Percentiles rank a stretch among this genome's conserved stretches.
Conservation (phyloP, 495 filamentous ascomycete species). For the Pseudotulostoma volvatum region DNA sequence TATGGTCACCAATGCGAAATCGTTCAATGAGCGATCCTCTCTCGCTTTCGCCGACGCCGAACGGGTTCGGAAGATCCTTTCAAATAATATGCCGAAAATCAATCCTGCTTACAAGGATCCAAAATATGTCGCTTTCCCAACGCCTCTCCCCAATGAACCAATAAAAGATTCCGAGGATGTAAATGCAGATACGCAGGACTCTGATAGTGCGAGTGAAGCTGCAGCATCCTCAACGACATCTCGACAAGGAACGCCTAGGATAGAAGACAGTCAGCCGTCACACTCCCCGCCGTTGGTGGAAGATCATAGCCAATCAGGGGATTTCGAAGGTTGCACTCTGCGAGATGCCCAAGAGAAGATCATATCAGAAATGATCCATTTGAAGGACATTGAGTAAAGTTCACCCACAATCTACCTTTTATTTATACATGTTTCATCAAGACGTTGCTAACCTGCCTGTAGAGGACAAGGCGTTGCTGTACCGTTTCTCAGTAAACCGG, state of each 20-base stretch:
- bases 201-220: constrained; percentile 16
- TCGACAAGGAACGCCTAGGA: constrained; percentile 2
- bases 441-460: constrained; percentile 4
- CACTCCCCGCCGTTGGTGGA: constrained; percentile 14
- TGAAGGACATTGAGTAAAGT: constrained; percentile 45
- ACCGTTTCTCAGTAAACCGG: constrained; percentile 20
- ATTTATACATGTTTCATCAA: background rate
- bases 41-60: constrained; percentile 58
- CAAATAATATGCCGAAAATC: constrained; percentile 56
- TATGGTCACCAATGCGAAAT: constrained; percentile 60
- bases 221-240: constrained; percentile 10
- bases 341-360: constrained; percentile 74
- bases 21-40: constrained; percentile 48
- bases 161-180: constrained; percentile 17
- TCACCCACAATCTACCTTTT: background rate
- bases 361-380: constrained; percentile 44
- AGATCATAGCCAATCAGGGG: constrained; percentile 29
- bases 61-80: constrained; percentile 54
- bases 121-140: constrained; percentile 43
- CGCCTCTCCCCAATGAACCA: constrained; percentile 37
- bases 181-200: constrained; percentile 16
- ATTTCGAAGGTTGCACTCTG: constrained; percentile 49
- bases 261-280: constrained; percentile 30
- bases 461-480: constrained; percentile 17
- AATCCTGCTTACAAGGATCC: constrained; percentile 54